Evolutionary conservation across 306 rosid genomes (phyloP).

Genomic region (Acacia acuminata): DNA sequence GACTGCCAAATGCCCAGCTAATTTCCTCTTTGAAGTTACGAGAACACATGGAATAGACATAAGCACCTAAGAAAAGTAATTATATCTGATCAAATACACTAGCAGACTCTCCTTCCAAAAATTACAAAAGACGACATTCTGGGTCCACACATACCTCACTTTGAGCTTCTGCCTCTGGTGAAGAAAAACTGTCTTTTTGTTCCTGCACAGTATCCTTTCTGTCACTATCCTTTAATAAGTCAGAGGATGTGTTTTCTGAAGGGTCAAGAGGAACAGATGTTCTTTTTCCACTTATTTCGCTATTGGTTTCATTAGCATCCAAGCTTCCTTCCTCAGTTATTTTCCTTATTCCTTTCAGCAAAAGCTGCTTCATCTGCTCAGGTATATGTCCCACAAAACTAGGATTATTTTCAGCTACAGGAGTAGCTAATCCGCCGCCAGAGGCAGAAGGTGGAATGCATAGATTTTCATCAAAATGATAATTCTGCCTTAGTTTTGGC

Average conservation of each 20-base stretch:
- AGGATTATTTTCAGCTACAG: constrained; percentile 64
- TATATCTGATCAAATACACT: constrained; percentile 27
- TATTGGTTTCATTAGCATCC: constrained; percentile 58
- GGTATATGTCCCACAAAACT: constrained; percentile 78
- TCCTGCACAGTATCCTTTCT: constrained; percentile 66
- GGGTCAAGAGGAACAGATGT: constrained; percentile 46
- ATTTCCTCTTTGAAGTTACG: constrained; percentile 85
- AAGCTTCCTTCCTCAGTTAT: constrained; percentile 84
- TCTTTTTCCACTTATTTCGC: constrained; percentile 60
- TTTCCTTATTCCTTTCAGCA: constrained; percentile 82
- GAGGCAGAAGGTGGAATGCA: constrained; percentile 67
- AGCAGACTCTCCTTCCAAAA: background rate
- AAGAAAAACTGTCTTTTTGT: constrained; percentile 59
- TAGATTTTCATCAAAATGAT: constrained; percentile 89
- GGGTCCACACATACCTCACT: constrained; percentile 65
- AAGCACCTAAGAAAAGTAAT: constrained; percentile 76
- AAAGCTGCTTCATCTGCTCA: constrained; percentile 89
- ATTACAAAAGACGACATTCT: constrained; percentile 30
- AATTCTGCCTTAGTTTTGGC: constrained; percentile 79
- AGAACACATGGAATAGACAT: constrained; percentile 81
- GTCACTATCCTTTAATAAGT: constrained; percentile 61
- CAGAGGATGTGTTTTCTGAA: constrained; percentile 60
- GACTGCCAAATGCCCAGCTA: constrained; percentile 91
- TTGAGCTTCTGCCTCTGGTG: constrained; percentile 62
- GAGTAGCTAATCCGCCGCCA: constrained; percentile 42